Percentiles rank a stretch among this genome's conserved stretches.
Conservation (phyloP, 2,329 filamentous ascomycete genomes). For the Fusarium armeniacum region DNA sequence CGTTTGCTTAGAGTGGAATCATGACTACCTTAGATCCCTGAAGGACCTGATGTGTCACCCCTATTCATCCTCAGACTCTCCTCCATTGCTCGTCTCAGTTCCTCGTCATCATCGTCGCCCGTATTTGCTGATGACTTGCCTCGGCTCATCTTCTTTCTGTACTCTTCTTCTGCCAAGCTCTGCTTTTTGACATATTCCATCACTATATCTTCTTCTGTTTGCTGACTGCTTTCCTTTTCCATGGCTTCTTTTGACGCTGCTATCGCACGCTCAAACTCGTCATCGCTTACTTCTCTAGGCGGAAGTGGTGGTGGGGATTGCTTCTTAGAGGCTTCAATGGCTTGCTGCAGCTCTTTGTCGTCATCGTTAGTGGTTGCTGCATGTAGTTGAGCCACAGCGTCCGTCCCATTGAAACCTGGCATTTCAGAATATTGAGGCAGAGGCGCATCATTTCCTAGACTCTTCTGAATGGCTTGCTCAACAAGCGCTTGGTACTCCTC, state of each 20-base stretch:
- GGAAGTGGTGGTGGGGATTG: conserved; percentile 40
- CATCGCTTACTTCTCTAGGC: conserved; percentile 45
- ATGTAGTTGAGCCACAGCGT: conserved; percentile 7
- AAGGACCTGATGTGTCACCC: conserved; percentile 48
- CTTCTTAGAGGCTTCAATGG: conserved; percentile 59
- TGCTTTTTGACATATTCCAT: conserved; percentile 83
- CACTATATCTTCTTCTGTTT: conserved; percentile 77
- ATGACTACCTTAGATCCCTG: conserved; percentile 31
- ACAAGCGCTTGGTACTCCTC: conserved; percentile 70
- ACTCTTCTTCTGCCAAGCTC: conserved; percentile 77
- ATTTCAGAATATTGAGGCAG: conserved; percentile 40
- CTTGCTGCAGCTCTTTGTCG: conserved; percentile 58
- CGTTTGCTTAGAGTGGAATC: conserved; percentile 6
- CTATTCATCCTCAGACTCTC: conserved; percentile 65
- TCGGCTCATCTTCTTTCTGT: conserved; percentile 54
- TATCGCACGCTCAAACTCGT: conserved; percentile 58
- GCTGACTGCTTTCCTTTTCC: conserved; percentile 58
- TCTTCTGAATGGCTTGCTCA: conserved; percentile 69
- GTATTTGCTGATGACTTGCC: conserved; percentile 54
- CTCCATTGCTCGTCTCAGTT: conserved; percentile 68
- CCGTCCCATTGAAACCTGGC: conserved; percentile 30
- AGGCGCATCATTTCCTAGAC: conserved; percentile 54
- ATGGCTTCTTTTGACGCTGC: conserved; percentile 57
- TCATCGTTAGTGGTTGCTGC: conserved; percentile 39
- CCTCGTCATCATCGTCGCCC: conserved; percentile 64